Percentiles rank a stretch among this genome's conserved stretches.
Conservation (phyloP, 768 basidiomycete species). For the Mycena leptocephala region DNA sequence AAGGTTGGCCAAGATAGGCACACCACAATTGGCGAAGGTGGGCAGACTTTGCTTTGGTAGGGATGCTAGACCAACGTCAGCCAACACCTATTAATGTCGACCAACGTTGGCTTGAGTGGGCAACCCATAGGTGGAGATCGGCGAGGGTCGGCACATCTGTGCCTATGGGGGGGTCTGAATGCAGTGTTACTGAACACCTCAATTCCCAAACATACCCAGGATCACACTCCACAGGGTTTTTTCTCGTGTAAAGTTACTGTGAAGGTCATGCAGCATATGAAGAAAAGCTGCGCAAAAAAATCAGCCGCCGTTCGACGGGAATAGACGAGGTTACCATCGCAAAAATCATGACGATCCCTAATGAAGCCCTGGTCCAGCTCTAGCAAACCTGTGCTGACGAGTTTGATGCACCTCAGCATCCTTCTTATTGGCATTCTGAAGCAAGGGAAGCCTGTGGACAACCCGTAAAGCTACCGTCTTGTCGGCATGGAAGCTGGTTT, state of each 20-base stretch:
- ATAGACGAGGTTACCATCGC: neutral
- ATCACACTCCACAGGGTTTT: neutral
- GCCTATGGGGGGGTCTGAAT: too few relatives aligned
- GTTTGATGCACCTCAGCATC: neutral
- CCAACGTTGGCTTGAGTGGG: too few relatives aligned
- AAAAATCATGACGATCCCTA: slow-evolving; percentile 6
- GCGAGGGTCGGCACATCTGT: too few relatives aligned
- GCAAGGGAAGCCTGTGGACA: slow-evolving; percentile 21
- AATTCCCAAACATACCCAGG: neutral
- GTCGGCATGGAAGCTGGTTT: slow-evolving; percentile 39
- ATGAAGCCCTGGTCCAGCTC: neutral
- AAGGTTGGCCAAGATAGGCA: too few relatives aligned
- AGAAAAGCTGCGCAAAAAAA: neutral
- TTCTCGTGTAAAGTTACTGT: neutral
- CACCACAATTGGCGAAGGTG: too few relatives aligned
- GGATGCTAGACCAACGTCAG: too few relatives aligned
- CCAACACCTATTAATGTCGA: too few relatives aligned
- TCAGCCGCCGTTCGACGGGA: neutral
- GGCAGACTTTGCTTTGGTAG: too few relatives aligned
- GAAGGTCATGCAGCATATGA: neutral
- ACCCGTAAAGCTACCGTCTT: slow-evolving; percentile 34
- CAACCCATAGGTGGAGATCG: too few relatives aligned
- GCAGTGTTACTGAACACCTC: neutral
- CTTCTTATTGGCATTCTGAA: slow-evolving; percentile 18
- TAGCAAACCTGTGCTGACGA: neutral